Evolutionary conservation across 148 eudicot species (phyloP).

Genomic region (Euryodendron excelsum): DNA sequence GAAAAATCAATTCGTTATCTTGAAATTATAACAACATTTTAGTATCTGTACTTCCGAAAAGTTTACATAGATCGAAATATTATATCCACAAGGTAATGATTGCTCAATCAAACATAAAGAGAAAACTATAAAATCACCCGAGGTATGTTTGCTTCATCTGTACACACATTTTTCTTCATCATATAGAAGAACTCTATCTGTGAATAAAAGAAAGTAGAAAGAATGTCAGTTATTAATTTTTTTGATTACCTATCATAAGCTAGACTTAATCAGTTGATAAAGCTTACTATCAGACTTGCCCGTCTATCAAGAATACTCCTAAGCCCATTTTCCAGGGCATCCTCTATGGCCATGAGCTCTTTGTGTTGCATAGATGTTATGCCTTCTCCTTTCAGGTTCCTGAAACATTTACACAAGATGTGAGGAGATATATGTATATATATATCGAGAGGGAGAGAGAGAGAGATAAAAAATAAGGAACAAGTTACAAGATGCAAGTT

Average conservation of each 20-base stretch:
- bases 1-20: no score
- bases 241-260: neutral
- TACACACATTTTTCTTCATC: conserved; percentile 54
- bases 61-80: neutral
- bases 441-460: neutral
- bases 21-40: neutral
- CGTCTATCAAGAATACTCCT: conserved; percentile 36
- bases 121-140: neutral
- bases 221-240: neutral
- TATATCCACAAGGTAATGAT: no score
- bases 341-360: conserved; percentile 67
- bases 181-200: conserved; percentile 55
- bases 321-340: conserved; percentile 58
- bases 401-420: conserved; percentile 13
- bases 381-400: conserved; percentile 84
- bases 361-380: conserved; percentile 49
- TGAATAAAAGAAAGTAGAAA: neutral
- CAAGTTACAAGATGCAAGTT: neutral
- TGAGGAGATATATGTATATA: neutral
- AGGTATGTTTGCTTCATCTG: neutral
- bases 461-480: no score
- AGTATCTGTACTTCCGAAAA: no score
- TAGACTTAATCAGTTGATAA: neutral
- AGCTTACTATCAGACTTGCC: conserved; percentile 32
- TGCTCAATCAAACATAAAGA: no score